A percentile compares a stretch with the other conserved stretches of the same genome.
These are phyloP conservation scores for Fusarium armeniacum DNA, from an alignment of 2,329 filamentous ascomycete species.

Conservation along the genomic window DNA sequence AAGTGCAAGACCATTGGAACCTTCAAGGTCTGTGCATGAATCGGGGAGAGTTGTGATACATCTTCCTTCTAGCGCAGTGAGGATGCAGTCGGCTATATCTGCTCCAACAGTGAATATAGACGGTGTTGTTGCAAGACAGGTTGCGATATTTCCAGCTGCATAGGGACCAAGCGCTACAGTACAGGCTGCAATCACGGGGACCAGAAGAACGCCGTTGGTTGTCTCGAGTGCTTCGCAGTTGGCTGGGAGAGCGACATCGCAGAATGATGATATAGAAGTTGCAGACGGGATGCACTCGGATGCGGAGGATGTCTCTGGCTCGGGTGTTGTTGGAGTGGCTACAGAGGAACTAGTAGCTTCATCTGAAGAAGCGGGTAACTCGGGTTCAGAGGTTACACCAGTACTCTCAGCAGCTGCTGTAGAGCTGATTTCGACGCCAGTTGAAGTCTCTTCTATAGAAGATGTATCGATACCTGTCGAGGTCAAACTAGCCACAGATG, in stretches of 20 bases:
- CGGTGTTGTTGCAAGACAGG: not conserved
- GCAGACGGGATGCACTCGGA: conserved; percentile 5
- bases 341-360: not conserved
- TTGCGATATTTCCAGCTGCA: not conserved
- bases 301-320: not conserved
- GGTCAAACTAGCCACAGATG: too few relatives aligned
- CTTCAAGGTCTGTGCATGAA: not conserved
- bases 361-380: not conserved
- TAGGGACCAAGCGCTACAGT: conserved; percentile 1
- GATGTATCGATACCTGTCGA: not conserved
- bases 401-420: not conserved
- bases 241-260: conserved; percentile 1
- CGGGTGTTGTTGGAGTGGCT: not conserved
- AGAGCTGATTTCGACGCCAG: not conserved
- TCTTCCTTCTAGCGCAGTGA: conserved; percentile 1
- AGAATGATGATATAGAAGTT: not conserved
- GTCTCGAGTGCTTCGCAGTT: not conserved
- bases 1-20: conserved; percentile 6
- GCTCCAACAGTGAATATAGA: not conserved
- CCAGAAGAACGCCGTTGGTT: not conserved
- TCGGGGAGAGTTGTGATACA: conserved; percentile 12
- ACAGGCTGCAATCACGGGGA: not conserved
- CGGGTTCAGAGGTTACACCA: not conserved
- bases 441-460: not conserved
- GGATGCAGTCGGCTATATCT: not conserved